A percentile compares a stretch with the other conserved stretches of the same genome.
Conservation (phyloP, 2,329 filamentous ascomycete species). For the Sporothrix brunneoviolacea region DNA sequence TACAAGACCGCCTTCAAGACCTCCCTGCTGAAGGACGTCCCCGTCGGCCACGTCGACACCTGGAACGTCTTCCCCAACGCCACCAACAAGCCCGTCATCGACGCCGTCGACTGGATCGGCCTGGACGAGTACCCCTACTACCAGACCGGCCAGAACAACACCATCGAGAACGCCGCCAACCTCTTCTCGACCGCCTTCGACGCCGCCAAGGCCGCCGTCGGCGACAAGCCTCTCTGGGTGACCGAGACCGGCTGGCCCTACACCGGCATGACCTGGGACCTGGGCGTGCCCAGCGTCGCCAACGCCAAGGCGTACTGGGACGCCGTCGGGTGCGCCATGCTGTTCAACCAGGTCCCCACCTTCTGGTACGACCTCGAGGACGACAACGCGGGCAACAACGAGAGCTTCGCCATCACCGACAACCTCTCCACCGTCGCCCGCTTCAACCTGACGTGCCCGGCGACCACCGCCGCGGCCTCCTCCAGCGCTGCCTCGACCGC, state of each 20-base stretch:
- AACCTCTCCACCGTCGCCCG: slow-evolving; percentile 44
- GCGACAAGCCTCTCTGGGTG: slow-evolving; percentile 19
- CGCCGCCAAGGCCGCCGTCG: slow-evolving; percentile 37
- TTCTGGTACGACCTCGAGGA: slow-evolving; percentile 59
- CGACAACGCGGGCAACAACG: slow-evolving; percentile 52
- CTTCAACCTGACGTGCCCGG: slow-evolving; percentile 49
- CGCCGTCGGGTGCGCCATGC: slow-evolving; percentile 51
- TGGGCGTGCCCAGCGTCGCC: slow-evolving; percentile 46
- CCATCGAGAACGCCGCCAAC: slow-evolving; percentile 46
- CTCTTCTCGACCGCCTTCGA: slow-evolving; percentile 49
- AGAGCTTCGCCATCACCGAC: slow-evolving; percentile 52
- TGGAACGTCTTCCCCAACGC: slow-evolving; percentile 57
- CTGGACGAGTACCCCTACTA: slow-evolving; percentile 63
- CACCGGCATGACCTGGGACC: slow-evolving; percentile 45
- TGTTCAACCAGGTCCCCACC: slow-evolving; percentile 48
- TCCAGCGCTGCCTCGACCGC: slow-evolving; percentile 16
- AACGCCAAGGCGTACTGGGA: slow-evolving; percentile 62
- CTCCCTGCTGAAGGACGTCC: slow-evolving; percentile 35
- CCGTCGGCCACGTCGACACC: slow-evolving; percentile 62
- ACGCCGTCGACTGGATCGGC: slow-evolving; percentile 58
- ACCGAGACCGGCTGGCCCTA: slow-evolving; percentile 47
- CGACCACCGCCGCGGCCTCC: slow-evolving; percentile 23
- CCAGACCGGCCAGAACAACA: slow-evolving; percentile 49
- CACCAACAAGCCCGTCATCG: slow-evolving; percentile 53
- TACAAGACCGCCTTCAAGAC: slow-evolving; percentile 51